Evolutionary conservation across 805 yeast genomes (phyloP), one percentile per base, ranked within the genome.

Genomic region (Pichia sporocuriosa): DNA sequence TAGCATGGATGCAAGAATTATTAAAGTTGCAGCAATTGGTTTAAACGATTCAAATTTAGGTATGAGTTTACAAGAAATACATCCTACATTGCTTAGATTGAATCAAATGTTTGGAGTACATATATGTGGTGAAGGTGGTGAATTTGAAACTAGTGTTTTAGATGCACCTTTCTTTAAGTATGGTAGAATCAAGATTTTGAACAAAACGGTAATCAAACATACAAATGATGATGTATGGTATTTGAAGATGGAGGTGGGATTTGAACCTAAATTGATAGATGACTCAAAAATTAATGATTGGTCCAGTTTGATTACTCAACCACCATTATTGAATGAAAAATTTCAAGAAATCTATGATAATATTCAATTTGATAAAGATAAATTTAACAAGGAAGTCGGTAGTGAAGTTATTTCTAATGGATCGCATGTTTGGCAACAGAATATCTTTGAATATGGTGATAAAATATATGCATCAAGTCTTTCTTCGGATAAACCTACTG

Each of bases 81-180:
- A 72, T 42, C 83, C 86, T 1, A 71, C 66, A 0, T 60, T 93
- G 56, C 48, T 67, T 11, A 66, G 66, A 30, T 64, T 89, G 46
- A 82, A 88, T 57, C 45, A 57, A 9, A 63, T 67, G 59, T 89
- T 76, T 62, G 95, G 89, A 2, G 84, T 89, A 12, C 96, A 90
- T 59, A 79, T 93, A 0, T 93, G 98, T 65, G 99, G 99, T 12
- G 99, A 93, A 67, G 99, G 99, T 26, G 99, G 99, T 1, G 99
- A 93, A 61, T 93, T 87, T 61, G 99, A 93, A 59, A 82, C 96
- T 0, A 66, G 90, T 51, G 97, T 90, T 3, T 67, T 93, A 23
- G 96, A 93, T 60, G 86, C 94, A 1, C 95, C 96, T 0, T 81
- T 86, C 46, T 93, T 90, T 64, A 65, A 63, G 25, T 66, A 73